Conservation (phyloP, 208 protist species). For the Angomonas desouzai region DNA sequence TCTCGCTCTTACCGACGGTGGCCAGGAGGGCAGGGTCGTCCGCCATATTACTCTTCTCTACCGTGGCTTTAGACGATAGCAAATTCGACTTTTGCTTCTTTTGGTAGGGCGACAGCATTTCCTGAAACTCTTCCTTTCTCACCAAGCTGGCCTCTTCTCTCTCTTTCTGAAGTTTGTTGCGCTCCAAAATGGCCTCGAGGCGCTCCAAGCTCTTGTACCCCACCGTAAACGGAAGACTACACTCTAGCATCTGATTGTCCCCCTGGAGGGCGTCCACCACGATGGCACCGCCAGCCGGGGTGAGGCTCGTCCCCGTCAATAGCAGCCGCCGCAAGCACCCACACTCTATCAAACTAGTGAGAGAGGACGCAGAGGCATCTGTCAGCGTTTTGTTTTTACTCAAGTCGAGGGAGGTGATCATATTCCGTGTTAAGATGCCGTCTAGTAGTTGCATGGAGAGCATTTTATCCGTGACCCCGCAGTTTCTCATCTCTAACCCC, state of each 20-base stretch:
- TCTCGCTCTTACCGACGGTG: background rate
- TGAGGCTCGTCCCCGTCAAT: conserved; percentile 42
- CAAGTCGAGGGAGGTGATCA: conserved; percentile 44
- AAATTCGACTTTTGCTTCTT: conserved; percentile 2
- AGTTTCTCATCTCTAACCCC: conserved; percentile 43
- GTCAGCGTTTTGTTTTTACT: conserved; percentile 63
- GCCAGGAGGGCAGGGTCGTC: background rate
- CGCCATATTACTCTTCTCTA: background rate
- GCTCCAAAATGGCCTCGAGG: conserved; percentile 17
- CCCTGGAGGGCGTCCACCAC: conserved; percentile 36
- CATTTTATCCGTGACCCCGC: conserved; percentile 57
- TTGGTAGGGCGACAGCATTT: conserved; percentile 1
- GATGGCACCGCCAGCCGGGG: conserved; percentile 20
- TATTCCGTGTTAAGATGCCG: conserved; percentile 30
- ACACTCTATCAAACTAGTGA: conserved; percentile 38
- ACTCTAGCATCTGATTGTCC: conserved; percentile 31
- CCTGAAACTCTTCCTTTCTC: background rate
- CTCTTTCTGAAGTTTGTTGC: conserved; percentile 18
- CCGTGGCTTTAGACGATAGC: background rate
- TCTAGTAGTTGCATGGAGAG: conserved; percentile 47
- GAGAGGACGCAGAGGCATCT: conserved; percentile 29
- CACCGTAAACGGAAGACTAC: conserved; percentile 75
- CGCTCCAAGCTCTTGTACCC: conserved; percentile 41
- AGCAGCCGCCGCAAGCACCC: conserved; percentile 36
- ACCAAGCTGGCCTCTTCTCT: background rate